phyloP scores from a whole-genome alignment of 352 stramenopile genomes.

The Globisporangium apiculatum region DNA sequence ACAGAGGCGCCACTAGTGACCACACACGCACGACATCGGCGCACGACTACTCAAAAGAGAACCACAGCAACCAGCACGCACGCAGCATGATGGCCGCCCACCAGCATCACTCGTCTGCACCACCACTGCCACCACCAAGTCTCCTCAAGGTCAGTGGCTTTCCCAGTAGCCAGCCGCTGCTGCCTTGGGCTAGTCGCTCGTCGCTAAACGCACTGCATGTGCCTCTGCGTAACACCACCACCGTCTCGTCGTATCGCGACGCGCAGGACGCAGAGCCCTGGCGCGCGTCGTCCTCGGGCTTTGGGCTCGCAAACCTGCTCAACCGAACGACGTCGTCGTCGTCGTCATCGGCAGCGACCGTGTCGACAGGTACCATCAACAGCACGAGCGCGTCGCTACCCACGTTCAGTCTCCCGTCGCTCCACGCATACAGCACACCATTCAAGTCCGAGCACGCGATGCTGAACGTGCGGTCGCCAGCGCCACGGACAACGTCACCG shows the following conservation, averaged over 20 bases:
- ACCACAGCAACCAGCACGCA: constrained; percentile 13
- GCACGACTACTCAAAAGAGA: constrained; percentile 19
- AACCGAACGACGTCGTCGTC: constrained; percentile 25
- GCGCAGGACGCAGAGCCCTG: constrained; percentile 61
- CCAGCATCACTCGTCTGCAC: constrained; percentile 3
- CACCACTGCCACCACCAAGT: neutral
- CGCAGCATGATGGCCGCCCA: constrained; percentile 9
- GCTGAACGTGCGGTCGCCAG: constrained; percentile 9
- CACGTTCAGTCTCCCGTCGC: constrained; percentile 67
- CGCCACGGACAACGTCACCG: neutral
- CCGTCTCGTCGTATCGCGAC: constrained; percentile 1
- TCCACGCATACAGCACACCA: constrained; percentile 69
- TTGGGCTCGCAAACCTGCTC: constrained; percentile 77
- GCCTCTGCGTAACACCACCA: constrained; percentile 4
- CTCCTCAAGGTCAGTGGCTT: constrained; percentile 11
- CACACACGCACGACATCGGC: neutral
- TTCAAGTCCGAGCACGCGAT: constrained; percentile 44
- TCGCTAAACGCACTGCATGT: constrained; percentile 16
- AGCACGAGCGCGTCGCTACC: constrained; percentile 22
- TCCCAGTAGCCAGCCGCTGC: neutral
- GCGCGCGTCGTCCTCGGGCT: constrained; percentile 48
- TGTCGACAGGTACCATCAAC: neutral
- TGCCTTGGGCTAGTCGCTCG: constrained; percentile 1
- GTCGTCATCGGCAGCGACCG: constrained; percentile 2
- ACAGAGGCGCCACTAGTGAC: constrained; percentile 8